These are phyloP conservation scores for Ziziphus jujuba DNA, from an alignment of 306 rosid genomes.

Conservation along the genomic window DNA sequence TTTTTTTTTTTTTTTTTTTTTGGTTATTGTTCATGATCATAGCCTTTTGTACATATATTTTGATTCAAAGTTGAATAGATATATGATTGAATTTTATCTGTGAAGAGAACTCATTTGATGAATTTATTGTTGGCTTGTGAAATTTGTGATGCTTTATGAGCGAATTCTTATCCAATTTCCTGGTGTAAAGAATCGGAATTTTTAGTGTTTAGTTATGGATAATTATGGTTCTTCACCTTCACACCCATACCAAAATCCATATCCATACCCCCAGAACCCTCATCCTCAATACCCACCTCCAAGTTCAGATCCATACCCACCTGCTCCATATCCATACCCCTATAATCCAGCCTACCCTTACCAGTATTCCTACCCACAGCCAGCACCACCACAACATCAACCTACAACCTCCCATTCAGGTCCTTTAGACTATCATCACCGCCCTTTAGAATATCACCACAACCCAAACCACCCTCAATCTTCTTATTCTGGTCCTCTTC, in stretches of 20 bases:
- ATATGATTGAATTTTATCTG: background rate
- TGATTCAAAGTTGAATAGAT: background rate
- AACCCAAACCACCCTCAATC: slow-evolving; percentile 24
- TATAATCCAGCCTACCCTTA: slow-evolving; percentile 19
- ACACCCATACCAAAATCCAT: slow-evolving; percentile 41
- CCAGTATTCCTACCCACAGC: slow-evolving; percentile 42
- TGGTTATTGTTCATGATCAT: too few species aligned
- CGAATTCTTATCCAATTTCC: background rate
- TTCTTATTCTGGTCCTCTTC: slow-evolving; percentile 31
- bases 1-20: background rate
- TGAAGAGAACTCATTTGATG: background rate
- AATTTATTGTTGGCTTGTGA: background rate
- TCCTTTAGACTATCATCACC: slow-evolving; percentile 20
- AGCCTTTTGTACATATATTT: background rate
- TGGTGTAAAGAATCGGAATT: background rate
- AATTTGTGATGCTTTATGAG: background rate
- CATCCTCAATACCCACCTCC: slow-evolving; percentile 29
- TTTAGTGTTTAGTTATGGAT: slow-evolving; percentile 35
- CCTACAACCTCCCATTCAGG: slow-evolving; percentile 33
- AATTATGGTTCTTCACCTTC: slow-evolving; percentile 48
- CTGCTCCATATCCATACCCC: slow-evolving; percentile 34
- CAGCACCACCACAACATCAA: slow-evolving; percentile 13
- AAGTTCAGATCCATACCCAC: slow-evolving; percentile 17
- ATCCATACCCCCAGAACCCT: slow-evolving; percentile 36
- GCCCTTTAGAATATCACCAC: slow-evolving; percentile 23